phyloP scores from a whole-genome alignment of 2,329 filamentous ascomycete genomes.

The Beauveria brongniartii region DNA sequence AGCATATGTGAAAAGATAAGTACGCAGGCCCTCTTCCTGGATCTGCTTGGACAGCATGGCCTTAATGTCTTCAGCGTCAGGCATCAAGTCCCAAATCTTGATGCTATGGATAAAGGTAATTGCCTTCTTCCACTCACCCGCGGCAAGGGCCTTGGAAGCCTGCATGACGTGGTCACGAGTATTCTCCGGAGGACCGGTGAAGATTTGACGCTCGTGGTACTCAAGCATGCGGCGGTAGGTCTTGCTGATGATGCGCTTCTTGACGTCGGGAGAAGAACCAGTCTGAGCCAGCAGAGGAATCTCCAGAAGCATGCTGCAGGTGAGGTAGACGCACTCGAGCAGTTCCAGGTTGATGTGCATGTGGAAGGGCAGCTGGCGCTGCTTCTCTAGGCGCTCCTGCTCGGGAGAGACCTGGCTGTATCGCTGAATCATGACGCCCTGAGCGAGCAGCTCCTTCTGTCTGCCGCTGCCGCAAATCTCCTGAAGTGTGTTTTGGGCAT shows the following conservation, averaged over 20 bases:
- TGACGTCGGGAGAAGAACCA: constrained; percentile 91
- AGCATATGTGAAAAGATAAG: constrained; percentile 98
- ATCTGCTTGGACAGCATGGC: constrained; percentile 95
- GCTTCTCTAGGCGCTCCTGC: constrained; percentile 93
- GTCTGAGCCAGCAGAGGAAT: constrained; percentile 95
- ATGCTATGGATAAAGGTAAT: constrained; percentile 91
- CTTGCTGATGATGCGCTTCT: constrained; percentile 98
- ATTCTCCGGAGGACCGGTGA: constrained; percentile 97
- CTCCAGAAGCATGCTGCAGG: constrained; percentile 98
- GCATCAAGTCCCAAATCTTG: constrained; percentile 99
- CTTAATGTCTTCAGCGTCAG: constrained; percentile 89
- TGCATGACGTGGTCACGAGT: constrained; percentile 99
- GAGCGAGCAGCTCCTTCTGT: constrained; percentile 94
- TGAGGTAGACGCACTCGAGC: constrained; percentile 95
- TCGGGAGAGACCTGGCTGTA: constrained; percentile 95
- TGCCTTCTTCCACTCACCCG: constrained; percentile 97
- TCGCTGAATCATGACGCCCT: constrained; percentile 96
- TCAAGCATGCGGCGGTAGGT: constrained; percentile 98
- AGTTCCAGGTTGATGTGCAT: constrained; percentile 99
- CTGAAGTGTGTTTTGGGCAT: constrained; percentile 94
- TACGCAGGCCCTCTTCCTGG: constrained; percentile 95
- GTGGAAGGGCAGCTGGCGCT: constrained; percentile 97
- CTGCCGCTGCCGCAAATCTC: constrained; percentile 97
- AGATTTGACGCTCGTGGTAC: constrained; percentile 98
- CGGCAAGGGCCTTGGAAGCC: constrained; percentile 91